A percentile compares a stretch with the other conserved stretches of the same genome.
phyloP scores from a whole-genome alignment of 2,329 filamentous ascomycete genomes.

The Pseudopyricularia javanii region DNA sequence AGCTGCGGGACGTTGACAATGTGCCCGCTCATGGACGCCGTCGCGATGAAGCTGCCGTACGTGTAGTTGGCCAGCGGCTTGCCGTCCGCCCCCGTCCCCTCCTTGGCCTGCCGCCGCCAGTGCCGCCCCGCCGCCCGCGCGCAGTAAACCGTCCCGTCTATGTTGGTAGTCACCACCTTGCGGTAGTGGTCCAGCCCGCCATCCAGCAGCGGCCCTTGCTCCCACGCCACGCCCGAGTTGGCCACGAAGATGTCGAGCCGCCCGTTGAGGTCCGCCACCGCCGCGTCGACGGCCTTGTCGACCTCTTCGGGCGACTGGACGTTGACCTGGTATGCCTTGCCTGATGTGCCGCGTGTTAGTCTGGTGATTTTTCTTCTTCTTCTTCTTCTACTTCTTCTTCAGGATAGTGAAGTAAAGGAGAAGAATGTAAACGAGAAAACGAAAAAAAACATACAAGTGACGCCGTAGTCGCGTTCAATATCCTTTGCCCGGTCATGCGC shows the following conservation, averaged over 20 bases:
- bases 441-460: constrained; percentile 43
- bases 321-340: constrained; percentile 51
- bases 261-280: constrained; percentile 56
- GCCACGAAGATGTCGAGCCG: constrained; percentile 69
- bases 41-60: constrained; percentile 63
- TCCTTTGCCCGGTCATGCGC: constrained; percentile 48
- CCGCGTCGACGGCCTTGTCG: constrained; percentile 34
- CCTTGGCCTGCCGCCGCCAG: constrained; percentile 58
- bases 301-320: constrained; percentile 41
- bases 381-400: too few species aligned
- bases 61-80: constrained; percentile 47
- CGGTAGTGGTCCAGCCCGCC: constrained; percentile 51
- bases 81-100: constrained; percentile 51
- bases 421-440: neutral
- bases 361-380: too few species aligned
- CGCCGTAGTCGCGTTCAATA: constrained; percentile 52
- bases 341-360: constrained; percentile 18
- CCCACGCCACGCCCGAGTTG: constrained; percentile 68
- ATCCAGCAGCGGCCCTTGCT: constrained; percentile 53
- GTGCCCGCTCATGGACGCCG: constrained; percentile 66
- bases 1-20: constrained; percentile 68
- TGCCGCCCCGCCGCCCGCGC: constrained; percentile 57
- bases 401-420: neutral
- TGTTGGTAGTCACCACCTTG: constrained; percentile 57
- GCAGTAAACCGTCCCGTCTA: constrained; percentile 70